Evolutionary conservation across 768 basidiomycete species (phyloP).

Genomic region (Hirschioporus abietinus): DNA sequence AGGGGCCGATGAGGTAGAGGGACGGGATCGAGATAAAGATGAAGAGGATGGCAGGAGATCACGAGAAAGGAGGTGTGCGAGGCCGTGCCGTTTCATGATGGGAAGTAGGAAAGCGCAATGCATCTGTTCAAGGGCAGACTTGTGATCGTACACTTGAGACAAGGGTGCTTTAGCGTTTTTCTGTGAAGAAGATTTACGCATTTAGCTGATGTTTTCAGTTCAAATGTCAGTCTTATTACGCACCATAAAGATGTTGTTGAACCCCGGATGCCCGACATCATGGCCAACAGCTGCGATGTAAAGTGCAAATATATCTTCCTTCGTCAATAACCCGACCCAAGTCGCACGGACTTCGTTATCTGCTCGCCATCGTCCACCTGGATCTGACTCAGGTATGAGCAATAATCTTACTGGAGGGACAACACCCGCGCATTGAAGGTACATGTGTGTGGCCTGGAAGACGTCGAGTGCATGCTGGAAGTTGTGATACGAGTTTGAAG

Average conservation of each 20-base stretch:
- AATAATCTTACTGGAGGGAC: slow-evolving; percentile 75
- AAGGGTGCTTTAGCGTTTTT: slow-evolving; percentile 92
- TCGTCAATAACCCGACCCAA: slow-evolving; percentile 38
- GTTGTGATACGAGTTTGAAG: slow-evolving; percentile 94
- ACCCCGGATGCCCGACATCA: slow-evolving; percentile 95
- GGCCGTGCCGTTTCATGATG: slow-evolving; percentile 75
- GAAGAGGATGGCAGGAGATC: slow-evolving; percentile 16
- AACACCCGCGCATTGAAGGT: slow-evolving; percentile 71
- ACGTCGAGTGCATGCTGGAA: slow-evolving; percentile 97
- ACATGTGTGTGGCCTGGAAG: slow-evolving; percentile 86
- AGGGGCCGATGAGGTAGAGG: slow-evolving; percentile 13
- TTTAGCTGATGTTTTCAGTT: too few species aligned
- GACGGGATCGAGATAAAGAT: background rate
- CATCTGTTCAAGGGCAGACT: slow-evolving; percentile 89
- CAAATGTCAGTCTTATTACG: slow-evolving; percentile 23
- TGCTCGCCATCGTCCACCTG: slow-evolving; percentile 35
- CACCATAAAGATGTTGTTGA: slow-evolving; percentile 93
- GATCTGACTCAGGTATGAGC: slow-evolving; percentile 34
- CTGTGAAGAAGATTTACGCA: slow-evolving; percentile 32
- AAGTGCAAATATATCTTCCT: slow-evolving; percentile 76
- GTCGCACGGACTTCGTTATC: slow-evolving; percentile 34
- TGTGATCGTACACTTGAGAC: slow-evolving; percentile 81
- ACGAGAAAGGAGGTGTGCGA: slow-evolving; percentile 62
- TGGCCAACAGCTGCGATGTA: slow-evolving; percentile 94
- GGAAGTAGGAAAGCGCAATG: slow-evolving; percentile 78